phyloP scores from a whole-genome alignment of 2,329 filamentous ascomycete species.

The Berkeleyomyces rouxiae region DNA sequence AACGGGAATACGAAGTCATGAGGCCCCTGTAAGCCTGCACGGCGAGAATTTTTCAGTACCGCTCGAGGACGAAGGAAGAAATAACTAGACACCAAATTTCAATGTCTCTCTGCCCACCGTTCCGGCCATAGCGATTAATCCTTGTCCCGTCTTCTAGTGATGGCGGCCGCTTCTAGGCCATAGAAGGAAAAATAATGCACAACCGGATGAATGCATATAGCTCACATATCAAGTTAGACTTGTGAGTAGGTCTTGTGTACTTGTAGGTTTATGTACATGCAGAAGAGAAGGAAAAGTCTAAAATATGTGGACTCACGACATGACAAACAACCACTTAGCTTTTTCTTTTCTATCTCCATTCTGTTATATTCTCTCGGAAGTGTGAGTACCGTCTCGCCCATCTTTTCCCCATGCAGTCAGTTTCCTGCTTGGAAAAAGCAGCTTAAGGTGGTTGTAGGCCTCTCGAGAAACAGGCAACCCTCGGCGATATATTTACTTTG shows the following conservation, averaged over 20 bases:
- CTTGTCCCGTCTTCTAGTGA: neutral
- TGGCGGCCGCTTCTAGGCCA: neutral
- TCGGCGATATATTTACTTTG: too few species aligned
- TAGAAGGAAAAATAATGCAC: neutral
- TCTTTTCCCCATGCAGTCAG: too few species aligned
- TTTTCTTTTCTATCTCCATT: neutral
- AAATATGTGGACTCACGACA: too few species aligned
- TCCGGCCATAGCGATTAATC: neutral
- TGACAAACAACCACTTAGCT: too few species aligned
- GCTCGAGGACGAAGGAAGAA: neutral
- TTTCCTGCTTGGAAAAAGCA: too few species aligned
- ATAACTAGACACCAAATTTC: neutral
- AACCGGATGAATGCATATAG: neutral
- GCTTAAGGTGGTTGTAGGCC: too few species aligned
- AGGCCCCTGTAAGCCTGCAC: neutral
- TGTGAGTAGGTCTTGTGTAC: neutral
- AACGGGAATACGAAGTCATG: neutral
- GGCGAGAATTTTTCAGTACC: neutral
- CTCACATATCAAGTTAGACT: neutral
- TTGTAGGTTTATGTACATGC: too few species aligned
- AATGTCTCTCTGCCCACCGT: neutral
- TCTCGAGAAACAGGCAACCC: too few species aligned
- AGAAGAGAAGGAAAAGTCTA: too few species aligned
- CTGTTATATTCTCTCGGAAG: neutral
- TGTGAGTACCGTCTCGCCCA: too few species aligned